Base-by-base conservation (phyloP, 805 yeast species). In the Yarrowia porcina region DNA sequence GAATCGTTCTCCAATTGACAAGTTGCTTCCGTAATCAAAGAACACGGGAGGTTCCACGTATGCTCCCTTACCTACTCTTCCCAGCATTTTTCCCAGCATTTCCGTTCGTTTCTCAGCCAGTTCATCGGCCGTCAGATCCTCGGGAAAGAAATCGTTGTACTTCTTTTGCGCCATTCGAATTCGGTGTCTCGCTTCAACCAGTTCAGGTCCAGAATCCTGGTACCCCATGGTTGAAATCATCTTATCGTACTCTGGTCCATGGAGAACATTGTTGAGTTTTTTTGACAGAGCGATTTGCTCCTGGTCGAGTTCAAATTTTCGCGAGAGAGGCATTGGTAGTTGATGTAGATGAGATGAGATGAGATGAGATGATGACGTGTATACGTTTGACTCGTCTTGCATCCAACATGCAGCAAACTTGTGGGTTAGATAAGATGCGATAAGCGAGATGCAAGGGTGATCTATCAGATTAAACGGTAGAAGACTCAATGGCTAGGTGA, bases 21-120 rank as follows among this genome's bases (percentile, higher is more conserved):
- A 74, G 72, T 87, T 88, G 71, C 76, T 80, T 0, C 92, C 93
- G 69, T 86, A 87, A 71, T 88, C 92, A 45, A 85, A 82, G 67
- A 83, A 80, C 5, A 90, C 41, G 0, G 63, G 90, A 1, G 85
- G 80, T 71, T 86, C 89, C 32, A 85, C 69, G 64, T 72, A 77
- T 12, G 71, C 65, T 50, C 74, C 72, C 15, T 74, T 67, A 45
- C 81, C 83, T 20, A 76, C 69, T 39, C 72, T 71, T 12, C 90
- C 90, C 54, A 87, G 77, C 20, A 85, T 71, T 18, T 70, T 70
- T 10, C 66, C 65, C 27, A 83, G 69, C 65, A 71, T 71, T 18
- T 71, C 73, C 23, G 60, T 66, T 45, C 85, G 76, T 8, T 80
- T 81, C 13, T 70, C 69, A 59, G 63, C 61, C 45, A 70, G 72